Evolutionary conservation across 441 rosid genomes (phyloP).

Genomic region (Pelargonium fulgidum): DNA sequence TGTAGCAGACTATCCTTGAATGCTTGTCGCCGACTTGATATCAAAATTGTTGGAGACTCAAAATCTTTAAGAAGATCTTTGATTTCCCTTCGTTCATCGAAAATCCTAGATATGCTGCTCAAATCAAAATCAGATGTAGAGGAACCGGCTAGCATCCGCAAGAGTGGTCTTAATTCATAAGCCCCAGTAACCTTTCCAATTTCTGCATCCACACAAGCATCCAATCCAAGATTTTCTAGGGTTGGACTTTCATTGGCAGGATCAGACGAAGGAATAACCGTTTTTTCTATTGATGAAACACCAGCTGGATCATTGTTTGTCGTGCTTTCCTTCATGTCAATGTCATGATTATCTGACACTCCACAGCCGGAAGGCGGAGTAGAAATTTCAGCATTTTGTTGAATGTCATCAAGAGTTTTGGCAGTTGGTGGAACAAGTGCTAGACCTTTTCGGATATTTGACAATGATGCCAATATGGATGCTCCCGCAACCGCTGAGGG

Average conservation of each 20-base stretch:
- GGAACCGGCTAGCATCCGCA: slow-evolving; percentile 45
- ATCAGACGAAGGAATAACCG: slow-evolving; percentile 41
- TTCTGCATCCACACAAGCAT: slow-evolving; percentile 47
- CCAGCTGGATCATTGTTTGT: slow-evolving; percentile 45
- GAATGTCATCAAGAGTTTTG: slow-evolving; percentile 43
- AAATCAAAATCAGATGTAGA: slow-evolving; percentile 45
- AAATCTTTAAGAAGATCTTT: slow-evolving; percentile 46
- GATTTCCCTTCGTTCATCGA: slow-evolving; percentile 55
- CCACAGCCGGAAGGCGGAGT: slow-evolving; percentile 51
- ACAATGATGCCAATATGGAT: slow-evolving; percentile 83
- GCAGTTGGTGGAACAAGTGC: slow-evolving; percentile 51
- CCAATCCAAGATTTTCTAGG: slow-evolving; percentile 45
- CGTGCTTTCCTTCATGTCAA: slow-evolving; percentile 60
- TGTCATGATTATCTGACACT: slow-evolving; percentile 42
- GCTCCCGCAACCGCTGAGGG: slow-evolving; percentile 83
- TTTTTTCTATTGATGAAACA: slow-evolving; percentile 51
- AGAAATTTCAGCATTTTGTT: slow-evolving; percentile 53
- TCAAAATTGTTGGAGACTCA: slow-evolving; percentile 40
- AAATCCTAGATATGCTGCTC: slow-evolving; percentile 48
- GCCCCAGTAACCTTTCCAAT: slow-evolving; percentile 46
- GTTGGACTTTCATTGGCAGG: slow-evolving; percentile 47
- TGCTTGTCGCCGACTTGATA: slow-evolving; percentile 60
- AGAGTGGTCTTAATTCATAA: slow-evolving; percentile 38
- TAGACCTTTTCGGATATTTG: slow-evolving; percentile 48
- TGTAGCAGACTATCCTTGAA: slow-evolving; percentile 64